Conservation (phyloP, 345 rosid species). For the Aquilaria malaccensis region DNA sequence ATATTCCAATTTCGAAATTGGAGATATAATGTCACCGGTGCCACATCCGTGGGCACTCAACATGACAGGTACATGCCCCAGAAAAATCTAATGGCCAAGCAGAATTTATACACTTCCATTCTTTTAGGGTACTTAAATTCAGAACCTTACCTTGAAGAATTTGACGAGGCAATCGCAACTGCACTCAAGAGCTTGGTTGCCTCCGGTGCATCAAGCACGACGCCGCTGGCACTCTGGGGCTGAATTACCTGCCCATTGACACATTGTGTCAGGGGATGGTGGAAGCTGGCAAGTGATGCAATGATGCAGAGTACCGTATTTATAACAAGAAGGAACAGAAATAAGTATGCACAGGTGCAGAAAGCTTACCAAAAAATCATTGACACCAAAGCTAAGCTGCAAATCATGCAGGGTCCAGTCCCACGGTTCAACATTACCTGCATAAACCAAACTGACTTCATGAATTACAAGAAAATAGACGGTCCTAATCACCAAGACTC, state of each 20-base stretch:
- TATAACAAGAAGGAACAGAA: not conserved
- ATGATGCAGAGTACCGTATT: not conserved
- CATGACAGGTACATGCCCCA: not conserved
- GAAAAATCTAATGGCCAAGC: slow-evolving; percentile 12
- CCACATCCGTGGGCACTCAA: not conserved
- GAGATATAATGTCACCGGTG: no score
- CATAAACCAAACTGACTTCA: slow-evolving; percentile 27
- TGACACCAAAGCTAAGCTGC: slow-evolving; percentile 92
- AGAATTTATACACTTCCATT: slow-evolving; percentile 8
- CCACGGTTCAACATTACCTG: slow-evolving; percentile 66
- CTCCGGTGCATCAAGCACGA: slow-evolving; percentile 88
- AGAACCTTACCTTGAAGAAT: slow-evolving; percentile 70
- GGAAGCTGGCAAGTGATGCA: slow-evolving; percentile 1
- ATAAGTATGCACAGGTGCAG: not conserved
- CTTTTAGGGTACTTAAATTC: slow-evolving; percentile 11
- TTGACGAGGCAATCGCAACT: slow-evolving; percentile 86
- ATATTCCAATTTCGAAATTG: no score
- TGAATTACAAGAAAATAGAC: slow-evolving; percentile 14
- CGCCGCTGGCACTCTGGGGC: slow-evolving; percentile 97
- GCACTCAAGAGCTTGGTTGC: slow-evolving; percentile 92
- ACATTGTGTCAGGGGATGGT: slow-evolving; percentile 6
- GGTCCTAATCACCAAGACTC: no score
- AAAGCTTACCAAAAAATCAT: slow-evolving; percentile 72
- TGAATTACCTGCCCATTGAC: slow-evolving; percentile 58
- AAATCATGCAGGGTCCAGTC: slow-evolving; percentile 61